Evolutionary conservation across 2,329 filamentous ascomycete species (phyloP), one percentile per base, ranked within the genome.

Genomic region (Sporothrix brunneoviolacea): DNA sequence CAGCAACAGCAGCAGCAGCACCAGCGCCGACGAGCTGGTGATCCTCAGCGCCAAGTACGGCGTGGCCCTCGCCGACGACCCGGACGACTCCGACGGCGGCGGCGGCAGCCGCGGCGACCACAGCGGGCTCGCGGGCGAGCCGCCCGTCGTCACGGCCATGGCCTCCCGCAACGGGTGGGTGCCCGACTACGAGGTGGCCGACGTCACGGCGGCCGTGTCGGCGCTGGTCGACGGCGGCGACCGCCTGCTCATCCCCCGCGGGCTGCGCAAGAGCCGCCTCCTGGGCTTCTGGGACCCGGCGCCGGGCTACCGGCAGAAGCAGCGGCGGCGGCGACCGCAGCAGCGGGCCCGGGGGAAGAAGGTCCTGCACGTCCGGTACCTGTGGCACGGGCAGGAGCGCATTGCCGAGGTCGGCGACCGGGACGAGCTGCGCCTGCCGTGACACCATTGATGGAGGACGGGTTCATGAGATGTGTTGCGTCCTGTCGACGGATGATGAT

Each of bases 271-370:
- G 64, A 67, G 65, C 39, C 64, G 68, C 32, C 57, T 77, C 24
- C 62, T 73, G 0, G 74, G 74, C 1, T 77, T 77, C 59, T 76
- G 73, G 70, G 74, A 77, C 50, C 74, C 74, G 15, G 68, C 67
- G 12, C 74, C 73, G 5, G 59, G 60, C 28, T 56, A 48, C 41
- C 35, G 30, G 18, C 12, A 18, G 18, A 45, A 39, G 16, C 46
- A 40, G 30, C 35, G 41, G 16, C 32, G 4, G 19, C 8, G 15
- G 16, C 21, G 3, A 6, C 1, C 19, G 16, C 13, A 36, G 12
- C 36, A 41, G 12, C 48, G 36, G 2, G 46, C 51, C 18, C 8
- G n/a, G 18, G 59, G 61, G 32, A 64, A 64, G 18, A 77, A 77
- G 65, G 64, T 69, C 32, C 61, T 77, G 42, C 65, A 67, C 40